Evolutionary conservation across 1,284 basidiomycete species (phyloP).

Genomic region (Albatrellus sp.): DNA sequence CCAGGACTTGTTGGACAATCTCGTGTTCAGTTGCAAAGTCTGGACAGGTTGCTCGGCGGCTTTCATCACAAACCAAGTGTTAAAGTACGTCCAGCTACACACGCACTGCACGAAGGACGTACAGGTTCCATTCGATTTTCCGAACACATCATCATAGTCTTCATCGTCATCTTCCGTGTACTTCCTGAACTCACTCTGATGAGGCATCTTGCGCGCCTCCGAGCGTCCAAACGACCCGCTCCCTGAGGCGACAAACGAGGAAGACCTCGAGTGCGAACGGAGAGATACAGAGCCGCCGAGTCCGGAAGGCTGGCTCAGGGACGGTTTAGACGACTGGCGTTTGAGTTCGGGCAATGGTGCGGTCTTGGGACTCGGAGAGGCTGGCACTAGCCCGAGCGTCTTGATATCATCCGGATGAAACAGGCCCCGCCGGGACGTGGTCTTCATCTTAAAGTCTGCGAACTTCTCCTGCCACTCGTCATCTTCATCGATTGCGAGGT

Average conservation of each 20-base stretch:
- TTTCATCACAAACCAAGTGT: constrained; percentile 14
- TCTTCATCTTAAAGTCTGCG: constrained; percentile 73
- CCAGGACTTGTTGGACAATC: constrained; percentile 82
- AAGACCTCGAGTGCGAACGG: constrained; percentile 25
- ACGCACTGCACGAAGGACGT: constrained; percentile 16
- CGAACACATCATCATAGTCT: constrained; percentile 89
- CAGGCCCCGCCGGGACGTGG: constrained; percentile 56
- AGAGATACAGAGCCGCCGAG: constrained; percentile 9
- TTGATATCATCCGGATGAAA: constrained; percentile 86
- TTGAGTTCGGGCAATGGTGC: constrained; percentile 45
- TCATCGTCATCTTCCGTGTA: constrained; percentile 78
- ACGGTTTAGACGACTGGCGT: constrained; percentile 33
- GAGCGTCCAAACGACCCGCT: constrained; percentile 50
- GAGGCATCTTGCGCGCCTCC: constrained; percentile 37
- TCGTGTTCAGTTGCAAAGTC: constrained; percentile 71
- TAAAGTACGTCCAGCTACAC: constrained; percentile 4
- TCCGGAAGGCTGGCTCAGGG: constrained; percentile 22
- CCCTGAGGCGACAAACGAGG: constrained; percentile 36
- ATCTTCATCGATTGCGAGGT: constrained; percentile 67
- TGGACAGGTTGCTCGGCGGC: constrained; percentile 50
- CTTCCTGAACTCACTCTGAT: constrained; percentile 60
- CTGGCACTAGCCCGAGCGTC: constrained; percentile 36
- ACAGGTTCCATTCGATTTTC: constrained; percentile 55
- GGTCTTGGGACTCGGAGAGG: constrained; percentile 44
- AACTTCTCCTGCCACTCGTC: constrained; percentile 68